Evolutionary conservation across 441 rosid genomes (phyloP), one percentile per base, ranked within the genome.

Genomic region (Populus hybrid): DNA sequence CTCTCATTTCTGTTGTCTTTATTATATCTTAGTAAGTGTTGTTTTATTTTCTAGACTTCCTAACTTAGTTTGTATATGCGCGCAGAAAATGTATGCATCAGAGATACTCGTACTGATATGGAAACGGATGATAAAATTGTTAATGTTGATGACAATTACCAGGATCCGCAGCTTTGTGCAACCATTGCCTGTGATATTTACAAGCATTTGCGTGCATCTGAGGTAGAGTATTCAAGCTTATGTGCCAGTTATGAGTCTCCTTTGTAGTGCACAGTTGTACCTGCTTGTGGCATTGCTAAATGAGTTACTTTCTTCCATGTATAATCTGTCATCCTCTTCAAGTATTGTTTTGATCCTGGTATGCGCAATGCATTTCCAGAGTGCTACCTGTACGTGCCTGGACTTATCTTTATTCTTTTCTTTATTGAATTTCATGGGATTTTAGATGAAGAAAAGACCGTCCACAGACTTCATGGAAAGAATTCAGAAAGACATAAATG

Each of bases 151-250:
- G 75, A 84, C 77, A 86, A 88, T 81, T 78, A 78, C 78, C 73
- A 64, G 79, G 94, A 94, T 79, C 97, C 98, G 10, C 97, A 93
- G 87, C 88, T 92, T 78, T 94, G 97, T 84, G 98, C 88, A 74
- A 86, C 87, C 78, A 87, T 89, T 84, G 95, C 98, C 77, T 89
- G 91, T 77, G 98, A 96, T 76, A 94, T 96, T 80, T 96, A 90
- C 91, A 85, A 90, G 84, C 95, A 94, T 73, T 86, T 94, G 76
- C 91, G 91, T 64, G 92, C 88, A 70, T 88, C 94, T 2, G 99
- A 96, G 99, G 99, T 94, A 67, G 74, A 72, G 73, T 50, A 77
- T 73, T 40, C 50, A 61, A 61, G 66, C 70, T 67, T 67, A 28
- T 6, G 59, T 77, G 21, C 30, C n/a, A 28, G 30, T 36, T 65